phyloP scores from a whole-genome alignment of 345 rosid species.

The Turnera subulata region DNA sequence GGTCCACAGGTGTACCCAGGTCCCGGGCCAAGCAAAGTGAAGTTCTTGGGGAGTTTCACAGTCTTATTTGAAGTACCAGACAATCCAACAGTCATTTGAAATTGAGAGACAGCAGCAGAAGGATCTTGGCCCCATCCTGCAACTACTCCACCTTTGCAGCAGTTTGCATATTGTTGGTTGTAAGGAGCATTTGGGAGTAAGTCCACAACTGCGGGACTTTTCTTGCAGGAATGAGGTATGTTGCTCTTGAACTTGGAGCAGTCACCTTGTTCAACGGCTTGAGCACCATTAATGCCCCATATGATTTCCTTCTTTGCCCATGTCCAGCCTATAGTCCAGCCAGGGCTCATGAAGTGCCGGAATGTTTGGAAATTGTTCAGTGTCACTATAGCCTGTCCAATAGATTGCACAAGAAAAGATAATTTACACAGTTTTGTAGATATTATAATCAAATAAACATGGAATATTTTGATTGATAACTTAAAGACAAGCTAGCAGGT shows the following conservation, averaged over 20 bases:
- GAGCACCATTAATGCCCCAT: constrained; percentile 76
- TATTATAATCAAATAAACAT: no score
- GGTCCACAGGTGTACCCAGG: constrained; percentile 91
- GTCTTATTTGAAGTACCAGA: constrained; percentile 85
- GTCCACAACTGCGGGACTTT: constrained; percentile 64
- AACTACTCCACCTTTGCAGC: constrained; percentile 89
- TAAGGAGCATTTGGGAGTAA: constrained; percentile 76
- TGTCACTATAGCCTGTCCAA: constrained; percentile 67
- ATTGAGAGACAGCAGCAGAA: constrained; percentile 54
- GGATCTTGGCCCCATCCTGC: constrained; percentile 86
- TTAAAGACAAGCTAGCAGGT: no score
- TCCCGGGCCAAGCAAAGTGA: constrained; percentile 76
- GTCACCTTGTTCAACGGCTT: constrained; percentile 89
- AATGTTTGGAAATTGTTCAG: constrained; percentile 71
- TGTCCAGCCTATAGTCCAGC: constrained; percentile 87
- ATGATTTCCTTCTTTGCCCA: constrained; percentile 92
- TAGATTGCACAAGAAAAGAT: background rate
- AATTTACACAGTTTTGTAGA: background rate
- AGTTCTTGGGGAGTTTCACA: constrained; percentile 80
- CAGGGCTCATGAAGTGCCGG: constrained; percentile 72
- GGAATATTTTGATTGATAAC: no score
- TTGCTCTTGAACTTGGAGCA: constrained; percentile 88
- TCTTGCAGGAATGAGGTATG: constrained; percentile 85
- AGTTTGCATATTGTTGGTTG: constrained; percentile 70
- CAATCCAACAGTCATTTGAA: constrained; percentile 69